Base-by-base conservation (phyloP, 73 alveolate species). In the Paramecium sexaurelia region DNA sequence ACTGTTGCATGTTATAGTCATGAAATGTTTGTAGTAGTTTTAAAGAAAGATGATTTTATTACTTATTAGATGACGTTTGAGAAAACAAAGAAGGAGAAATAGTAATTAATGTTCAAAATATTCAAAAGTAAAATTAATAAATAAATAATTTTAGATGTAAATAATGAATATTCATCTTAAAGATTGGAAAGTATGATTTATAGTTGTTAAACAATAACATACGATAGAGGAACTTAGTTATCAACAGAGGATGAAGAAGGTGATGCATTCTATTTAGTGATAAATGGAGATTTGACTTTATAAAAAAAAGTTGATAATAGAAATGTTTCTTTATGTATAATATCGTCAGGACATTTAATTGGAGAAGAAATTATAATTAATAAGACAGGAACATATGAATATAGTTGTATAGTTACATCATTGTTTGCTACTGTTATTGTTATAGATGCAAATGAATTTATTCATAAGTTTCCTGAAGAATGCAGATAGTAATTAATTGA, bases 161-260 rank as follows among this genome's bases (percentile, higher is more conserved):
- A 78, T 40, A 78, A 78, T 78, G 90, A 78, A 13, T 78, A 78
- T 78, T 40, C 75, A n/a, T 29, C 90, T 10, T 22, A 32, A 24
- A 78, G 90, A 78, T 78, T 78, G 27, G 90, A 78, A 41, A 78
- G 75, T 15, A 78, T 78, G 68, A 78, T 78, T 19, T 78, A 78
- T 17, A 41, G 75, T 45, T 78, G 90, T 43, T 43, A 78, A 27
- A 78, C 90, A 7, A 45, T 78, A 7, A 41, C 43, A 41, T 78
- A 39, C 8, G 90, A 78, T 39, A 78, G 73, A 78, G 75, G 90
- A 24, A 24, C 43, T 40, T 15, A 26, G 7, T 61, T 78, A 3
- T 9, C 90, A 7, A 39, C 11, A 1, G 68, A 78, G 15, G 90
- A 45, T 41, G 90, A 78, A 11, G 29, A n/a, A n/a, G 90, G 90